A percentile compares a stretch with the other conserved stretches of the same genome.
Evolutionary conservation across 2,329 filamentous ascomycete genomes (phyloP).

Genomic region (Colletotrichum kahawae): DNA sequence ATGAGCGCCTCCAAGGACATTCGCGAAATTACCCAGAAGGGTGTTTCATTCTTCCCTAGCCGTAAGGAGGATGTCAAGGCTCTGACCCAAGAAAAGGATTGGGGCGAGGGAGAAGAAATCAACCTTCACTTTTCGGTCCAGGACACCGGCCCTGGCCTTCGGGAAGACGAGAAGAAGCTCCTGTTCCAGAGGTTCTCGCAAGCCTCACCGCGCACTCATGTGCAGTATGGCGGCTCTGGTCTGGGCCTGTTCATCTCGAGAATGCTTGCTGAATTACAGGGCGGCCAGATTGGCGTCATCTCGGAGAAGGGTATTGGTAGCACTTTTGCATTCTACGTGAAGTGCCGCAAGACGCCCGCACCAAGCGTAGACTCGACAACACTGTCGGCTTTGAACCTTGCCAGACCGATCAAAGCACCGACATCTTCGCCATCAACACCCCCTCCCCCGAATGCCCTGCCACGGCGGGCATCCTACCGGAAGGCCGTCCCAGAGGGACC

Average conservation of each 20-base stretch:
- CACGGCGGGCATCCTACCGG: slow-evolving; percentile 1
- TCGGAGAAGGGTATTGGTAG: slow-evolving; percentile 72
- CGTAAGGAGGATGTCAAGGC: slow-evolving; percentile 46
- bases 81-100: slow-evolving; percentile 62
- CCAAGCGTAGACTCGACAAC: slow-evolving; percentile 42
- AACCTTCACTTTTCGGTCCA: slow-evolving; percentile 76
- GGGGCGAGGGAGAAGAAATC: slow-evolving; percentile 74
- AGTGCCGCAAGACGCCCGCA: slow-evolving; percentile 60
- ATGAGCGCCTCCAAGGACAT: slow-evolving; percentile 67
- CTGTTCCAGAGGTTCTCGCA: slow-evolving; percentile 74
- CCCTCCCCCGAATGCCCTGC: background rate
- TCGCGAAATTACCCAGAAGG: slow-evolving; percentile 41
- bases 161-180: slow-evolving; percentile 67
- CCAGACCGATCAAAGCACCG: slow-evolving; percentile 27
- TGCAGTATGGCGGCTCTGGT: slow-evolving; percentile 74
- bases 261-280: slow-evolving; percentile 77
- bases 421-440: background rate
- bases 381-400: slow-evolving; percentile 40
- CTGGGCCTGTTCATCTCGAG: slow-evolving; percentile 78
- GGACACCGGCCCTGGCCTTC: slow-evolving; percentile 73
- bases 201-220: slow-evolving; percentile 71
- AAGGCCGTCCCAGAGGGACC: background rate
- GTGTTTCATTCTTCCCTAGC: slow-evolving; percentile 52
- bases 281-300: slow-evolving; percentile 76
- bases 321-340: slow-evolving; percentile 80